These are phyloP conservation scores for Lactarius vividus DNA, from an alignment of 768 basidiomycete species.

Conservation along the genomic window DNA sequence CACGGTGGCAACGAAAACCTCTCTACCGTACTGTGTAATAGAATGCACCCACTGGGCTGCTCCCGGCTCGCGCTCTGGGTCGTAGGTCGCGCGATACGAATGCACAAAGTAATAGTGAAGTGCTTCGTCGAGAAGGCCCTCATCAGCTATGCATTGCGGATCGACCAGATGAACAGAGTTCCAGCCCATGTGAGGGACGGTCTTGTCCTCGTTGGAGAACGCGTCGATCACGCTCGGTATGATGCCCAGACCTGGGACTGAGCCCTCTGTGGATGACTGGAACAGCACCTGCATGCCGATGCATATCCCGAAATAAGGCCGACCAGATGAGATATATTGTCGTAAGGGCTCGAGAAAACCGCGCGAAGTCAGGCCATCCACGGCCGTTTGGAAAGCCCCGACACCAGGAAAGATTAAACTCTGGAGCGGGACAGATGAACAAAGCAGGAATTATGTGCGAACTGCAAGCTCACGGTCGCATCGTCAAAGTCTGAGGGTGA, in stretches of 20 bases:
- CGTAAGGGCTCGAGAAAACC: constrained; percentile 79
- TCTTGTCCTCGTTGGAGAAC: constrained; percentile 71
- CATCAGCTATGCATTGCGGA: constrained; percentile 40
- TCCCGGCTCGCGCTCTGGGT: constrained; percentile 49
- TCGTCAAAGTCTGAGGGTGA: constrained; percentile 76
- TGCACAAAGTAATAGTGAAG: constrained; percentile 96
- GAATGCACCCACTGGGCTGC: constrained; percentile 78
- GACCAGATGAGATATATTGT: constrained; percentile 80
- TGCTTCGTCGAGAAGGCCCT: constrained; percentile 48
- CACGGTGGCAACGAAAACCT: constrained; percentile 84
- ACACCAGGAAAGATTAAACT: constrained; percentile 96
- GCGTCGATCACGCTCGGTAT: constrained; percentile 78
- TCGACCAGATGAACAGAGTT: constrained; percentile 68
- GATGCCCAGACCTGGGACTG: constrained; percentile 69
- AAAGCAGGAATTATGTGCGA: constrained; percentile 1
- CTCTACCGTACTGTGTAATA: constrained; percentile 91
- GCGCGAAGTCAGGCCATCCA: constrained; percentile 65
- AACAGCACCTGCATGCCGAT: constrained; percentile 98
- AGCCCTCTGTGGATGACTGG: constrained; percentile 74
- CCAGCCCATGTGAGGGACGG: constrained; percentile 99
- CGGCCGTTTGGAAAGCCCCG: constrained; percentile 87
- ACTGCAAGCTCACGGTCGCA: constrained; percentile 70
- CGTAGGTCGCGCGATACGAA: constrained; percentile 84
- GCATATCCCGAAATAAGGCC: constrained; percentile 97
- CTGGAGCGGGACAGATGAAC: constrained; percentile 43